phyloP scores from a whole-genome alignment of 768 basidiomycete genomes.

The Tricholoma sp. region DNA sequence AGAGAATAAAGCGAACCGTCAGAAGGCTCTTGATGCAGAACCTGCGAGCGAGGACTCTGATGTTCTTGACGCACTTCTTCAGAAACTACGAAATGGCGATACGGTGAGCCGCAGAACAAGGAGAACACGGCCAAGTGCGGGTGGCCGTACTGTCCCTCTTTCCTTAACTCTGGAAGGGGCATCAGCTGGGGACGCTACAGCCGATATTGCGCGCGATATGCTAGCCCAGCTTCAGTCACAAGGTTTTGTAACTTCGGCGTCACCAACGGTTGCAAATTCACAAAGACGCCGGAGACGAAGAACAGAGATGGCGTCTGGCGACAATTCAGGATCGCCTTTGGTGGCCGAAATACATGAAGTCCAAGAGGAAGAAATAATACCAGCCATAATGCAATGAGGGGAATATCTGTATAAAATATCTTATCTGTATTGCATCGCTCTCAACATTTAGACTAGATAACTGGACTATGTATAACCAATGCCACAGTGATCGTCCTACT shows the following conservation, averaged over 20 bases:
- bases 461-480: too few relatives aligned
- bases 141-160: conserved; percentile 28
- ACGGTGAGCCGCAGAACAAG: conserved; percentile 53
- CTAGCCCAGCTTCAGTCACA: conserved; percentile 67
- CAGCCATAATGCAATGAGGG: background rate
- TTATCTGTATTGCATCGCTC: background rate
- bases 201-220: conserved; percentile 68
- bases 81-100: conserved; percentile 68
- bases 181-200: conserved; percentile 25
- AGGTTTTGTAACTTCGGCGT: conserved; percentile 52
- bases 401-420: background rate
- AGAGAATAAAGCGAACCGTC: conserved; percentile 52
- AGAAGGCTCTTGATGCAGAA: conserved; percentile 39
- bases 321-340: conserved; percentile 28
- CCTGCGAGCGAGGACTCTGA: conserved; percentile 46
- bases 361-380: conserved; percentile 7
- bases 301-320: conserved; percentile 23
- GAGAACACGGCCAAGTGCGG: conserved; percentile 38
- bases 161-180: conserved; percentile 30
- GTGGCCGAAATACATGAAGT: conserved; percentile 27
- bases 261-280: conserved; percentile 38
- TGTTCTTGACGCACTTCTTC: conserved; percentile 67
- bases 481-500: too few relatives aligned
- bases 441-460: too few relatives aligned
- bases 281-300: conserved; percentile 35